phyloP scores from a whole-genome alignment of 2,329 filamentous ascomycete genomes.

The Fusarium pseudoanthophilum region DNA sequence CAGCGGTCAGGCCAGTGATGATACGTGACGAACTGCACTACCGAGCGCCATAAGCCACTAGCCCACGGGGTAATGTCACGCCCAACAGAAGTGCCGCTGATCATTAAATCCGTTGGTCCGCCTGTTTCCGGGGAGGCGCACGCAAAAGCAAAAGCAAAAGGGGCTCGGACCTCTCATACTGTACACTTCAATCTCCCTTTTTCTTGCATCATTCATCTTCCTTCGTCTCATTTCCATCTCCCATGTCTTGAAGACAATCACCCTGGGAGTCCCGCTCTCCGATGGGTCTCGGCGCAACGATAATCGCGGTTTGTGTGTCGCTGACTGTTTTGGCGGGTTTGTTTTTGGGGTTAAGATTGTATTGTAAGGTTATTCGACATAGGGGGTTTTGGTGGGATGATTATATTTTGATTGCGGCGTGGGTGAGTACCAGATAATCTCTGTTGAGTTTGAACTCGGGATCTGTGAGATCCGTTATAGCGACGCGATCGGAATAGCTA shows the following conservation, averaged over 20 bases:
- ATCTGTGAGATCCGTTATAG: fast-evolving
- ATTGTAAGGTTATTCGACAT: background rate
- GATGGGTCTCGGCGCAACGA: background rate
- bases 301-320: background rate
- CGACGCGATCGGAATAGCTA: background rate
- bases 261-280: background rate
- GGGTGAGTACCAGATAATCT: background rate
- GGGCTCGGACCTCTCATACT: background rate
- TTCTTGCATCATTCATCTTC: too few species aligned
- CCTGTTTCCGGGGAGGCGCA: background rate
- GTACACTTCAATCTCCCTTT: background rate
- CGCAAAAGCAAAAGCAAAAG: background rate
- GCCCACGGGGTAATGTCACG: background rate
- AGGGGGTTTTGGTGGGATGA: conserved; percentile 11
- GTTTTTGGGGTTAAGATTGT: background rate
- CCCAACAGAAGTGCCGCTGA: background rate
- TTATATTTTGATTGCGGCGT: background rate
- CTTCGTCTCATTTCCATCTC: background rate
- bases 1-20: background rate
- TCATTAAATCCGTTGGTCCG: background rate
- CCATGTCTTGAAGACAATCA: background rate
- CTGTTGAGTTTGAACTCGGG: fast-evolving
- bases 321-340: background rate
- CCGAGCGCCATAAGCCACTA: background rate
- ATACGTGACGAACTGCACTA: background rate